Base-by-base conservation (phyloP, 257 asterid genomes). In the Ilex aquifolium region DNA sequence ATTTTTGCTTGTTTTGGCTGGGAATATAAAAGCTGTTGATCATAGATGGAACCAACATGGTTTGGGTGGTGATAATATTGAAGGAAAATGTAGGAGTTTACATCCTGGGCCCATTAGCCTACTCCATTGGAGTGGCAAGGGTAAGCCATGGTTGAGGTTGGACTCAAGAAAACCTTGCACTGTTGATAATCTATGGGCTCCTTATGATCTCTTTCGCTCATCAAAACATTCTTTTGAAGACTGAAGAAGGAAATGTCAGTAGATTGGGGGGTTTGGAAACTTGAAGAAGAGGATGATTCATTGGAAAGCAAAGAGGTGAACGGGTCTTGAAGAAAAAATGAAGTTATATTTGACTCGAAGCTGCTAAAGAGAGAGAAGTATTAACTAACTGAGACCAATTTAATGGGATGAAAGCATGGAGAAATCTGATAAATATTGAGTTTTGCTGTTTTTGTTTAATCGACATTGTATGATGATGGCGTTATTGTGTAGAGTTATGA, bases 11-110 rank as follows among this genome's bases (percentile, higher is more conserved):
- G 92, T 84, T 13, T 65, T 84, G 42, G 92, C 88, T 0, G 90
- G 95, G 7, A 81, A 85, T 2, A 80, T 87, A 5, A 75, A 74
- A 74, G 78, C 82, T 0, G 76, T 87, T 32, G 90, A 84, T 70
- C 95, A 84, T 56, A 70, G 88, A 50, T 84, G 95, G 95, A 87
- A 87, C 48, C 95, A 84, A 63, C 92, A 87, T 51, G 95, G 95
- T 42, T 53, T 87, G 57, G 95, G 95, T 2, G 95, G 92, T 13
- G 95, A 87, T 63, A 87, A 82, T 13, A 51, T 78, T 16, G 87
- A 87, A 76, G 95, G 95, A 3, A 84, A 79, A 70, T 87, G 95
- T 59, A 69, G 95, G 74, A 61, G 69, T 36, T 65, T 87, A 69
- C 92, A 87, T 59, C 95, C 95, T 0, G 92, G 95, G 2, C 95